Conservation (phyloP, 108 stramenopile genomes). For the Nitzschia inconspicua region DNA sequence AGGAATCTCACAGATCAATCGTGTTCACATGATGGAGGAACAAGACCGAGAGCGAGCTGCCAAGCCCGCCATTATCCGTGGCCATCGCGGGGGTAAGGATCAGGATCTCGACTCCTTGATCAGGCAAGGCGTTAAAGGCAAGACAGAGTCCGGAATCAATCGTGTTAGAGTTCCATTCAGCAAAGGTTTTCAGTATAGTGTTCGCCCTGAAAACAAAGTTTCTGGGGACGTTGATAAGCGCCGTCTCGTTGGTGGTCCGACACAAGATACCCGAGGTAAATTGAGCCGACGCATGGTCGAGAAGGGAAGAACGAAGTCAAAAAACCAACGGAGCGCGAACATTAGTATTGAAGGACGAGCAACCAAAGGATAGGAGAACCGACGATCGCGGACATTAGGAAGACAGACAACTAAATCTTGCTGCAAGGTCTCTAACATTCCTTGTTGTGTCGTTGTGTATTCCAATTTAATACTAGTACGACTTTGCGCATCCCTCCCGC, state of each 20-base stretch:
- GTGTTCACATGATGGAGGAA: constrained; percentile 27
- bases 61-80: constrained; percentile 3
- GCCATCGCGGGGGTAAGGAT: constrained; percentile 27
- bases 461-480: no score
- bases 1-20: constrained; percentile 51
- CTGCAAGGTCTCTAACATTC: no score
- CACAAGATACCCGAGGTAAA: constrained; percentile 50
- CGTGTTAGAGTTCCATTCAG: constrained; percentile 83
- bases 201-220: constrained; percentile 58
- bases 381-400: neutral
- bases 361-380: constrained; percentile 33
- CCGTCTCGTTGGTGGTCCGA: constrained; percentile 26
- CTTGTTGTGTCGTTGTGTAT: no score
- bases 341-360: constrained; percentile 80
- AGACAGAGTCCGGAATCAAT: constrained; percentile 55
- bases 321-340: constrained; percentile 82
- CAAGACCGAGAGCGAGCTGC: constrained; percentile 3
- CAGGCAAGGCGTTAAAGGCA: constrained; percentile 31
- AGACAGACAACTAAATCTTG: no score
- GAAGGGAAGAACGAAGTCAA: constrained; percentile 62
- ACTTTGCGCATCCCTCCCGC: no score
- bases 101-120: constrained; percentile 39
- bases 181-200: constrained; percentile 82
- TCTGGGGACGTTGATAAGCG: constrained; percentile 58
- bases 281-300: constrained; percentile 74